phyloP scores from a whole-genome alignment of 2,329 filamentous ascomycete genomes.

The Macrophomina pseudophaseolina region DNA sequence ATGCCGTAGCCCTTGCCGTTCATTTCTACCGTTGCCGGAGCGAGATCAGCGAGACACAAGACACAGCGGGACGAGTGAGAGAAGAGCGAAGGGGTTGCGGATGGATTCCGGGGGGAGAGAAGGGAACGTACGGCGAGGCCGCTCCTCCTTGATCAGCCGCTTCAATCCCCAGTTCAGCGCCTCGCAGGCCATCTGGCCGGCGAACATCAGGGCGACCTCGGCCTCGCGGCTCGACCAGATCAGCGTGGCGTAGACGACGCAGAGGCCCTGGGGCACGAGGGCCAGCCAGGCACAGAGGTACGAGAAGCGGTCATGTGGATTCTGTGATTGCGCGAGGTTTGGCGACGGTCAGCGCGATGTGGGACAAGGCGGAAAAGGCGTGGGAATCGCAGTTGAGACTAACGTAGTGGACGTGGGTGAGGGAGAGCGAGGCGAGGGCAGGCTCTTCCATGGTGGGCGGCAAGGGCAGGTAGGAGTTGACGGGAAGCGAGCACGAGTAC shows the following conservation, averaged over 20 bases:
- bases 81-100: not conserved
- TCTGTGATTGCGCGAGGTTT: constrained; percentile 58
- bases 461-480: not conserved
- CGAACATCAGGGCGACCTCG: constrained; percentile 88
- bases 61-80: not conserved
- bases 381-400: constrained; percentile 37
- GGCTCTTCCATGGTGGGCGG: constrained; percentile 50
- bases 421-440: constrained; percentile 83
- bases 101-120: not conserved
- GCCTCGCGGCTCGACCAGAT: constrained; percentile 90
- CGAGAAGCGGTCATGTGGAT: constrained; percentile 83
- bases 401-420: constrained; percentile 97
- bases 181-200: constrained; percentile 90
- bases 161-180: constrained; percentile 89
- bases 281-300: constrained; percentile 92
- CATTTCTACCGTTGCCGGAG: constrained; percentile 57
- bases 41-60: constrained; percentile 25
- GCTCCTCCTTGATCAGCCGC: constrained; percentile 87
- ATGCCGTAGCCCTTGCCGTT: constrained; percentile 96
- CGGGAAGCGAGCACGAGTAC: not conserved
- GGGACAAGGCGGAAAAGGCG: no score
- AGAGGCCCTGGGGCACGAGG: constrained; percentile 88
- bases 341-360: constrained; percentile 16
- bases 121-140: constrained; percentile 70
- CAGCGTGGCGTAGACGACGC: constrained; percentile 86